Percentiles rank a stretch among this genome's conserved stretches.
Evolutionary conservation across 257 asterid species (phyloP).

Genomic region (Coffea eugenioides): DNA sequence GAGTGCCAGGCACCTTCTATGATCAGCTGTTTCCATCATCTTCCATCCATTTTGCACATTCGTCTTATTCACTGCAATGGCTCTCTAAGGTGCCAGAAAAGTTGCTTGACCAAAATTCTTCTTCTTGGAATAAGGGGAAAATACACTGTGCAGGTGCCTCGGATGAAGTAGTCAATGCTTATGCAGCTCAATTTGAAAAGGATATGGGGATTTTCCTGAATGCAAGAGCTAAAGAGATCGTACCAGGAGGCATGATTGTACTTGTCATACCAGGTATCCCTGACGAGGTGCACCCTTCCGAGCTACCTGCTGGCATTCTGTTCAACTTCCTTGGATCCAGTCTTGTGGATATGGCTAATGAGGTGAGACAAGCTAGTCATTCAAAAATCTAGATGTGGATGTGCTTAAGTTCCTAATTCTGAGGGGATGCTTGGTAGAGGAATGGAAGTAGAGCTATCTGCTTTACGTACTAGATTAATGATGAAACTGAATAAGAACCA

Average conservation of each 20-base stretch:
- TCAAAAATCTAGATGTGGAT: background rate
- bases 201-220: constrained; percentile 26
- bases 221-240: constrained; percentile 41
- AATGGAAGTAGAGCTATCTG: too few relatives aligned
- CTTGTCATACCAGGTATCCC: constrained; percentile 18
- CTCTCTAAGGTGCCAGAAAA: constrained; percentile 30
- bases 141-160: constrained; percentile 24
- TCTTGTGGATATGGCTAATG: constrained; percentile 48
- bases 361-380: constrained; percentile 28
- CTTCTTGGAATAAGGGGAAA: constrained; percentile 31
- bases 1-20: constrained; percentile 52
- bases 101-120: constrained; percentile 3
- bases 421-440: too few relatives aligned
- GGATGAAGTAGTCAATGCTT: constrained; percentile 19
- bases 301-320: background rate
- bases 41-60: constrained; percentile 27
- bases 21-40: constrained; percentile 21
- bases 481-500: too few relatives aligned
- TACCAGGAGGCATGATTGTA: constrained; percentile 29
- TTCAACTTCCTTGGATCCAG: constrained; percentile 12
- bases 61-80: constrained; percentile 35
- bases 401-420: too few relatives aligned
- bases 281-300: background rate
- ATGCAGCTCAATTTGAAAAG: constrained; percentile 24
- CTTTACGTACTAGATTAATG: too few relatives aligned